These are phyloP conservation scores for Entomortierella beljakovae DNA, from an alignment of 192 early-diverging fungal species.

Conservation along the genomic window DNA sequence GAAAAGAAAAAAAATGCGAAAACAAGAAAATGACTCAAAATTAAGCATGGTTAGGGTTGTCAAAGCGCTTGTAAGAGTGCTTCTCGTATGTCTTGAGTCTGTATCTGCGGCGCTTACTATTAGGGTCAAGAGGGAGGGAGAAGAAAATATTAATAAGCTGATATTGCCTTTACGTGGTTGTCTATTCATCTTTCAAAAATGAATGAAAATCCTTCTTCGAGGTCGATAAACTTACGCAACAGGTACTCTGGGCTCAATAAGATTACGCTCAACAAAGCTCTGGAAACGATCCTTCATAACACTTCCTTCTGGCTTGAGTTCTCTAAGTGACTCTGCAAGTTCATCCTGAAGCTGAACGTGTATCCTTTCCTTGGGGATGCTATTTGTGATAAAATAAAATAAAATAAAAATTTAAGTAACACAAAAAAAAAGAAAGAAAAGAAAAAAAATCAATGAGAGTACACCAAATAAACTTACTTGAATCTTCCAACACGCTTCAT, in stretches of 20 bases:
- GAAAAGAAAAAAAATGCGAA: background rate
- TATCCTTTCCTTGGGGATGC: constrained; percentile 55
- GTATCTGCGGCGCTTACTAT: constrained; percentile 56
- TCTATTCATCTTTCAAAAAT: background rate
- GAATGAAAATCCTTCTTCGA: background rate
- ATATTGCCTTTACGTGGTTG: background rate
- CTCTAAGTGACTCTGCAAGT: constrained; percentile 61
- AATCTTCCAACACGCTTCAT: constrained; percentile 56
- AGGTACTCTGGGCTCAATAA: constrained; percentile 64
- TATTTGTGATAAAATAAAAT: constrained; percentile 6
- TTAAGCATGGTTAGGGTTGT: constrained; percentile 54
- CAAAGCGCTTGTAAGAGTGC: constrained; percentile 66
- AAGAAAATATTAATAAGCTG: background rate
- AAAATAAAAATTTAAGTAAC: background rate
- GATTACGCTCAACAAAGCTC: constrained; percentile 65
- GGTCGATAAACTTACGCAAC: constrained; percentile 44
- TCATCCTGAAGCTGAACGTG: constrained; percentile 61
- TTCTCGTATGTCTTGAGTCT: constrained; percentile 65
- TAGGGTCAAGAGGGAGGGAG: background rate
- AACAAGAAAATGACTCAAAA: background rate
- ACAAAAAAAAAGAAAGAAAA: constrained; percentile 7
- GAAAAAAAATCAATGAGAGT: background rate
- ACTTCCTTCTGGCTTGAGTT: constrained; percentile 70
- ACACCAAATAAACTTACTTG: constrained; percentile 34
- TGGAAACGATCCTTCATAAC: constrained; percentile 66